Evolutionary conservation across 352 stramenopile species (phyloP).

Genomic region (Pythium sukuiense): DNA sequence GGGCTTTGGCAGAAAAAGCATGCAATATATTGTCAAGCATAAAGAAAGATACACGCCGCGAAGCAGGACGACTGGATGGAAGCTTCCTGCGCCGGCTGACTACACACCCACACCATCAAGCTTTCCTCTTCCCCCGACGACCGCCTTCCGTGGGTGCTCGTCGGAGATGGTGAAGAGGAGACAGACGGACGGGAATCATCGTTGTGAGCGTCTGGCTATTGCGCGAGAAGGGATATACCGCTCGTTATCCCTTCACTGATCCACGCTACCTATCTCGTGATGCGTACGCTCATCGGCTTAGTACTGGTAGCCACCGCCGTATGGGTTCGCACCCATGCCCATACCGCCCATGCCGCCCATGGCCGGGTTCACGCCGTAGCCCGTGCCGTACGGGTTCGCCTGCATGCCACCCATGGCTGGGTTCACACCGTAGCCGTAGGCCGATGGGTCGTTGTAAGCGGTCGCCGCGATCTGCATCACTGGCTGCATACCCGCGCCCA

Average conservation of each 20-base stretch:
- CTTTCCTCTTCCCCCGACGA: constrained; percentile 23
- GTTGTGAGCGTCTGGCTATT: constrained; percentile 1
- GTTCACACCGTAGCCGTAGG: constrained; percentile 38
- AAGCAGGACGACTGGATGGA: not conserved
- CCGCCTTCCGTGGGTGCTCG: constrained; percentile 28
- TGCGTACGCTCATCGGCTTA: constrained; percentile 20
- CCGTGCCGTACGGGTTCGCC: constrained; percentile 59
- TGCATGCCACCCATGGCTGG: constrained; percentile 39
- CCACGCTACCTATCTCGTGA: constrained; percentile 4
- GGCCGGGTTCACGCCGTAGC: constrained; percentile 35
- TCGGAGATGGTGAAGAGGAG: constrained; percentile 18
- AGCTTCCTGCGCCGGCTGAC: constrained; percentile 9
- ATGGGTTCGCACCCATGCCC: constrained; percentile 43
- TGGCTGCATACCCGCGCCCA: constrained; percentile 75
- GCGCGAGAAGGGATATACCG: constrained; percentile 8
- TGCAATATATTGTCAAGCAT: constrained; percentile 30
- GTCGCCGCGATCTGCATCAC: constrained; percentile 83
- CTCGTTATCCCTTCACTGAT: constrained; percentile 12
- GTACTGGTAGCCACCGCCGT: constrained; percentile 38
- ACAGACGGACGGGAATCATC: constrained; percentile 11
- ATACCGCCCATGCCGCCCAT: constrained; percentile 43
- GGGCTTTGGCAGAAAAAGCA: constrained; percentile 1
- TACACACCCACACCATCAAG: constrained; percentile 17
- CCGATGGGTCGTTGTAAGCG: constrained; percentile 77
- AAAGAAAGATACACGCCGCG: constrained; percentile 23